These are phyloP conservation scores for Helianthus annuus DNA, from an alignment of 129 eudicot species.

Conservation along the genomic window DNA sequence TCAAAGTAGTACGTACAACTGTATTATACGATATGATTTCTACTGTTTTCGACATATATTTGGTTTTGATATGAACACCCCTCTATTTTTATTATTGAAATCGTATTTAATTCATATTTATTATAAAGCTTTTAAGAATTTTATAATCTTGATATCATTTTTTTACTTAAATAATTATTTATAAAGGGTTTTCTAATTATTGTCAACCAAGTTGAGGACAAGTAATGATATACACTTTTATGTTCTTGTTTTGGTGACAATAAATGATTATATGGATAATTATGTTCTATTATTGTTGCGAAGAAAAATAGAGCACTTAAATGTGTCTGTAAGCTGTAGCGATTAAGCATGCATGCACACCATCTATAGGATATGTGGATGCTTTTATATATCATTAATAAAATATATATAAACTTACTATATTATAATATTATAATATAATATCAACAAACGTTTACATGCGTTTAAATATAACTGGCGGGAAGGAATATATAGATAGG, in stretches of 20 bases:
- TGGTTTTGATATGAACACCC: too few relatives aligned
- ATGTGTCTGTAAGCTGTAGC: conserved; percentile 24
- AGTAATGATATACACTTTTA: conserved; percentile 28
- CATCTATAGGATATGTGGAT: conserved; percentile 9
- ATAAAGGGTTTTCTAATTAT: conserved; percentile 16
- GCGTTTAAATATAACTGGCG: too few relatives aligned
- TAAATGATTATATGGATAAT: conserved; percentile 67
- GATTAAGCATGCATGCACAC: conserved; percentile 31
- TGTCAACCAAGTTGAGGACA: conserved; percentile 46
- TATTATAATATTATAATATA: background rate
- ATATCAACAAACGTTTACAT: background rate
- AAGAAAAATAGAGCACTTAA: conserved; percentile 20
- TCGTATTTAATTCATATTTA: background rate
- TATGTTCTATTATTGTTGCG: conserved; percentile 40
- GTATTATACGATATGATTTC: background rate
- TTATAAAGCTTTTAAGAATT: background rate
- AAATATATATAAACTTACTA: background rate
- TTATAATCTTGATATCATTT: background rate
- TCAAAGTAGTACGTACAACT: background rate
- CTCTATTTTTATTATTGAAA: too few relatives aligned
- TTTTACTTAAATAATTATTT: background rate
- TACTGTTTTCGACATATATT: too few relatives aligned
- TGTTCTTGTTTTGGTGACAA: conserved; percentile 34
- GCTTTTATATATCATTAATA: conserved; percentile 10
- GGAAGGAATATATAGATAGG: too few relatives aligned